Evolutionary conservation across 2,329 filamentous ascomycete species (phyloP), one percentile per base, ranked within the genome.

Genomic region (Zelopaecilomyces penicillatus): DNA sequence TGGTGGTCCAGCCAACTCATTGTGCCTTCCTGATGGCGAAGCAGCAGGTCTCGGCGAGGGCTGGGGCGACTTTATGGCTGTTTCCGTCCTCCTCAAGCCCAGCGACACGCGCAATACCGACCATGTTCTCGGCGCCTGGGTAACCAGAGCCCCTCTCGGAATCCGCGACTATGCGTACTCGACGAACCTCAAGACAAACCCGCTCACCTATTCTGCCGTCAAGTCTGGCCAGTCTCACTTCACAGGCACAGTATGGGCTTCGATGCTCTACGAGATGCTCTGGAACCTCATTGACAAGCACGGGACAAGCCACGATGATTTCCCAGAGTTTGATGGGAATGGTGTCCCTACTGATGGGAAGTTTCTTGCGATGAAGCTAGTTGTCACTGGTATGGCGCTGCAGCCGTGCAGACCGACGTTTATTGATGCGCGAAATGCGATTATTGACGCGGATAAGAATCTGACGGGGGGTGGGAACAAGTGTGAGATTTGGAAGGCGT

Each of bases 321-420:
- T 57, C 37, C 70, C 71, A 1, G 56, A 57, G 10, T 67, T 73
- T 44, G 52, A 58, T 42, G 31, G 45, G 12, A 60, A 65, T n/a
- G 69, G 69, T 7, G 62, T 73, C 2, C 70, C 71, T 0, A 67
- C 63, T 5, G 69, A 72, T 46, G 71, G 70, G 6, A 68, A 68
- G 49, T 74, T 68, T 51, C 56, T 74, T 12, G 56, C 66, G 6
- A 65, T 74, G 64, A 73, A 74, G 62, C 55, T 75, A 9, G 67
- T 74, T 3, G 41, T 71, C 28, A 70, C 74, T 42, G 70, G 62
- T 11, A 64, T 74, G 65, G 68, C 69, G 12, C 57, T 75, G 50
- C 71, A 74, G 61, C 72, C 72, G 37, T 75, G 72, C 61, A 70
- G 68, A 54, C 71, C 72, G 34, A 70, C 65, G 45, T 71, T 74